Conservation (phyloP, 805 yeast genomes). For the Kuraishia molischiana region DNA sequence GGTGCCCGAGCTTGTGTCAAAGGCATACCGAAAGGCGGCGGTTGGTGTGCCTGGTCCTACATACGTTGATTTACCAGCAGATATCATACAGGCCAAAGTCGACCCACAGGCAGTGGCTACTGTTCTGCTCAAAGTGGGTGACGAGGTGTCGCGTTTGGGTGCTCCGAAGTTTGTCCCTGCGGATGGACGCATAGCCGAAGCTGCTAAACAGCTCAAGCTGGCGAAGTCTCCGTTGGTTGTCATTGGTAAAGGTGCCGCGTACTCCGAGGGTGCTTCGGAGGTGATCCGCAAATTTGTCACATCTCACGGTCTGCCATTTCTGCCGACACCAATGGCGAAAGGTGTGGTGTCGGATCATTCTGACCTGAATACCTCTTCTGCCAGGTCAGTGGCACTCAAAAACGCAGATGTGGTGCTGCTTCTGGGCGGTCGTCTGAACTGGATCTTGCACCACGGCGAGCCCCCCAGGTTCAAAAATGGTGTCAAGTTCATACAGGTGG, state of each 20-base stretch:
- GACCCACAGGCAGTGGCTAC: background rate
- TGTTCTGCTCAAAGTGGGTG: slow-evolving; percentile 2
- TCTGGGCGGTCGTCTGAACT: slow-evolving; percentile 60
- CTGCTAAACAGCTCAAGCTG: slow-evolving; percentile 20
- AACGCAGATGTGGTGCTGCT: slow-evolving; percentile 50
- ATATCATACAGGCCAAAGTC: slow-evolving; percentile 31
- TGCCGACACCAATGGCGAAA: slow-evolving; percentile 77
- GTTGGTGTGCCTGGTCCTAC: slow-evolving; percentile 52
- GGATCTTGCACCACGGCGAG: slow-evolving; percentile 65
- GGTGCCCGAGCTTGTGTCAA: slow-evolving; percentile 28
- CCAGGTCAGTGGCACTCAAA: slow-evolving; percentile 49
- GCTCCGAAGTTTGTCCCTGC: slow-evolving; percentile 27
- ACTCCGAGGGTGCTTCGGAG: slow-evolving; percentile 26
- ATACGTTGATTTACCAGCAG: slow-evolving; percentile 59
- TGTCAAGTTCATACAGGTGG: slow-evolving; percentile 49
- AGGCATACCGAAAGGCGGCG: slow-evolving; percentile 33
- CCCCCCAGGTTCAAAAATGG: slow-evolving; percentile 36
- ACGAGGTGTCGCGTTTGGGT: slow-evolving; percentile 15
- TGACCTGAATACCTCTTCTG: slow-evolving; percentile 45
- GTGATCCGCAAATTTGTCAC: slow-evolving; percentile 30
- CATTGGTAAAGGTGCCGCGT: slow-evolving; percentile 60
- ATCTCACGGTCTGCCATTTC: slow-evolving; percentile 37
- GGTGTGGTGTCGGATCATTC: slow-evolving; percentile 50
- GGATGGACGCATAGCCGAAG: slow-evolving; percentile 20
- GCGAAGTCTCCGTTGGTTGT: slow-evolving; percentile 44